Percentiles rank a stretch among this genome's conserved stretches.
These are phyloP conservation scores for Umbilicus rupestris DNA, from an alignment of 164 flowering plant genomes.

Conservation along the genomic window DNA sequence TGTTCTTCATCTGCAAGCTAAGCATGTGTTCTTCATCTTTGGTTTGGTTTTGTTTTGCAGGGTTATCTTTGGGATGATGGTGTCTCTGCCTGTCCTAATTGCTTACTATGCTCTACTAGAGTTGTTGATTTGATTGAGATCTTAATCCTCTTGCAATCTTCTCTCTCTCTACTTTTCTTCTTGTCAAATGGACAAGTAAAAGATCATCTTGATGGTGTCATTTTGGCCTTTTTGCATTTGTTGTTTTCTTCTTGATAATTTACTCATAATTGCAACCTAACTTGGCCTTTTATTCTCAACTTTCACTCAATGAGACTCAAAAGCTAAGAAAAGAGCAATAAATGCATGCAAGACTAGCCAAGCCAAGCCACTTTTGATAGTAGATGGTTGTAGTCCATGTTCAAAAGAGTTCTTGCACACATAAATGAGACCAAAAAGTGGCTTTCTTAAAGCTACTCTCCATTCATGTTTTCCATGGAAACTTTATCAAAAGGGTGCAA, in stretches of 20 bases:
- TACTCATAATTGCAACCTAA: too few relatives aligned
- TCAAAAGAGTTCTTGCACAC: background rate
- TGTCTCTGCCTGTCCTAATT: constrained; percentile 43
- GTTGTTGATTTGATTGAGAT: constrained; percentile 22
- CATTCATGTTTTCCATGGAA: background rate
- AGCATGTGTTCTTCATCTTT: too few relatives aligned
- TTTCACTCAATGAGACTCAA: too few relatives aligned
- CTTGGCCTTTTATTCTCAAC: too few relatives aligned
- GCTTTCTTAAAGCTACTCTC: background rate
- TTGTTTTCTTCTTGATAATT: too few relatives aligned
- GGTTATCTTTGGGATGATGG: constrained; percentile 60
- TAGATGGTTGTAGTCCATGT: background rate
- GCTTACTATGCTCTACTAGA: constrained; percentile 39
- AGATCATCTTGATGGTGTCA: too few relatives aligned
- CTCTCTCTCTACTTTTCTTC: too few relatives aligned
- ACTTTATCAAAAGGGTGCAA: background rate
- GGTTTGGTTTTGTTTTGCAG: constrained; percentile 31
- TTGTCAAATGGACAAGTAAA: too few relatives aligned
- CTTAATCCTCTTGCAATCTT: too few relatives aligned
- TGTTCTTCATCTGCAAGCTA: too few relatives aligned
- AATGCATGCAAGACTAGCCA: background rate
- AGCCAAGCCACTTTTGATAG: background rate
- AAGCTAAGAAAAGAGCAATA: background rate
- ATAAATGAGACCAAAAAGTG: background rate
- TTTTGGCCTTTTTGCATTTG: too few relatives aligned